phyloP scores from a whole-genome alignment of 148 eudicot genomes.

The Camellia lanceoleosa region DNA sequence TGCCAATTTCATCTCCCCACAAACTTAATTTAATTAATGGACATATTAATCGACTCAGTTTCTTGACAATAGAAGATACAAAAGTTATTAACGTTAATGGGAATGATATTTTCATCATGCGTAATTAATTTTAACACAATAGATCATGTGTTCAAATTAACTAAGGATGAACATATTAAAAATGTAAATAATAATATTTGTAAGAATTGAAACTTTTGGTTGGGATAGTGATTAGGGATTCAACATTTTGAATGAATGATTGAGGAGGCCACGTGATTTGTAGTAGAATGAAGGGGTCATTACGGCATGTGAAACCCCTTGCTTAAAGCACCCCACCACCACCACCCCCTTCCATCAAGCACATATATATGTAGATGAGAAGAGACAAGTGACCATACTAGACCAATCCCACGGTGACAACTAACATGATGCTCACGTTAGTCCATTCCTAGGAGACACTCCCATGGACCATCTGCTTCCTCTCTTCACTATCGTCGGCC shows the following conservation, averaged over 20 bases:
- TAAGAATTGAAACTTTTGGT: too few relatives aligned
- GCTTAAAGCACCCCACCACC: constrained; percentile 30
- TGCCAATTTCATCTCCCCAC: too few relatives aligned
- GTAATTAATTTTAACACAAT: too few relatives aligned
- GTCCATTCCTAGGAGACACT: constrained; percentile 29
- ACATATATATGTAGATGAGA: background rate
- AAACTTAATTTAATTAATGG: too few relatives aligned
- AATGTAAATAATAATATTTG: too few relatives aligned
- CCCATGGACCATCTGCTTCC: constrained; percentile 38
- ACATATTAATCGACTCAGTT: too few relatives aligned
- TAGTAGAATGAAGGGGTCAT: constrained; percentile 26
- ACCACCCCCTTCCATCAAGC: background rate
- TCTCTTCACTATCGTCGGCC: constrained; percentile 27
- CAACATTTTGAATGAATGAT: background rate
- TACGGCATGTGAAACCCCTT: constrained; percentile 38
- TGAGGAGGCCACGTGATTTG: constrained; percentile 41
- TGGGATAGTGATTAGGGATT: too few relatives aligned
- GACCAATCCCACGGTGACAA: constrained; percentile 25
- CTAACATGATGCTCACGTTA: constrained; percentile 41
- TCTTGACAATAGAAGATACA: too few relatives aligned
- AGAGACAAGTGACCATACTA: constrained; percentile 18
- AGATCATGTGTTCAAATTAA: too few relatives aligned
- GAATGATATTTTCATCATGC: too few relatives aligned
- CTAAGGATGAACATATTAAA: too few relatives aligned
- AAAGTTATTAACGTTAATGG: too few relatives aligned